phyloP scores from a whole-genome alignment of 108 stramenopile species.

The Aurantiochytrium sp. region DNA sequence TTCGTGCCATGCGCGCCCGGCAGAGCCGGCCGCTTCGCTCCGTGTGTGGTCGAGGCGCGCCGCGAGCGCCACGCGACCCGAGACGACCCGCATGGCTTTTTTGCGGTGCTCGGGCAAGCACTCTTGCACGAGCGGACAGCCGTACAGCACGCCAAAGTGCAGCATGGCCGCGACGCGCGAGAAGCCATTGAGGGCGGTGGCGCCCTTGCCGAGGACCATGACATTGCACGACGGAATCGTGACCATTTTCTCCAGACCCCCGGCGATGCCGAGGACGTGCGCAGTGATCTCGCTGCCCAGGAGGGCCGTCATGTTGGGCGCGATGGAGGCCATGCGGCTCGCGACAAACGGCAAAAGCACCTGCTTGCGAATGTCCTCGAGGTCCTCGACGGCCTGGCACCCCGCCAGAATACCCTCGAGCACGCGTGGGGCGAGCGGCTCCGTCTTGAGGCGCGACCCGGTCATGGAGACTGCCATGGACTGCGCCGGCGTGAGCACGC shows the following conservation, averaged over 20 bases:
- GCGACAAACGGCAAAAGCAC: slow-evolving; percentile 70
- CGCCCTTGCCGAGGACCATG: slow-evolving; percentile 63
- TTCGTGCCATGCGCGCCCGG: slow-evolving; percentile 37
- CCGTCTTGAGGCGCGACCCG: slow-evolving; percentile 66
- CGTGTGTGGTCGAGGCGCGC: slow-evolving; percentile 36
- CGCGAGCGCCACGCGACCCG: slow-evolving; percentile 63
- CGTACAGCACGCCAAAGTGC: slow-evolving; percentile 72
- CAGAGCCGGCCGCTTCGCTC: background rate
- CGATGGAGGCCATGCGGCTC: slow-evolving; percentile 56
- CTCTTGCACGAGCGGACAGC: slow-evolving; percentile 70
- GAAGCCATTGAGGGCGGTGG: slow-evolving; percentile 40
- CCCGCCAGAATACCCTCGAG: slow-evolving; percentile 46
- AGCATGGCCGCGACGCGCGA: slow-evolving; percentile 24
- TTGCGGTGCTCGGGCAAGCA: slow-evolving; percentile 67
- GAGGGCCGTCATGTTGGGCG: slow-evolving; percentile 67
- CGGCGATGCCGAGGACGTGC: slow-evolving; percentile 75
- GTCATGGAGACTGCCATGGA: slow-evolving; percentile 82
- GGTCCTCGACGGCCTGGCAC: background rate
- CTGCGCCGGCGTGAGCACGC: slow-evolving; percentile 57
- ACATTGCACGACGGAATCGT: slow-evolving; percentile 78
- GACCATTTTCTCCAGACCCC: slow-evolving; percentile 78
- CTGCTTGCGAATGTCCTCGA: slow-evolving; percentile 36
- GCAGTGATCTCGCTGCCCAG: slow-evolving; percentile 78
- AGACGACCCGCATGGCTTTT: slow-evolving; percentile 79
- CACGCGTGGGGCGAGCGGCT: slow-evolving; percentile 58